phyloP scores from a whole-genome alignment of 768 basidiomycete species.

The Tulasnella sp. region DNA sequence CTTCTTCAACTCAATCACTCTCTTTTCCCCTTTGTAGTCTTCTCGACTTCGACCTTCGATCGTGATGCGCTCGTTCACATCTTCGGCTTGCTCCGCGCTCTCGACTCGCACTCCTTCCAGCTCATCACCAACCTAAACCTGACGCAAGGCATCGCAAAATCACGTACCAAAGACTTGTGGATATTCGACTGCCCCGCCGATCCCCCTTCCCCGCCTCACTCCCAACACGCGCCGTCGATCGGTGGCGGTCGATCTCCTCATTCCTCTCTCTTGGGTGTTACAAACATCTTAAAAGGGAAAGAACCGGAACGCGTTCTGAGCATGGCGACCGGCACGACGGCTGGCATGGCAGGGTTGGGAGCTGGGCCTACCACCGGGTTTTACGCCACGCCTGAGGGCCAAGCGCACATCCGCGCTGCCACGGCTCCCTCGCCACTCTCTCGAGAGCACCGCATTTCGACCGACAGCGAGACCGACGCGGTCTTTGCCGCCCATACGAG shows the following conservation, averaged over 20 bases:
- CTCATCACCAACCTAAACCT: constrained; percentile 35
- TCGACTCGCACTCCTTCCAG: constrained; percentile 26
- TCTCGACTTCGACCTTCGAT: constrained; percentile 35
- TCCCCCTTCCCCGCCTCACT: constrained; percentile 18
- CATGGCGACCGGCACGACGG: not conserved
- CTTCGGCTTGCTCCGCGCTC: constrained; percentile 26
- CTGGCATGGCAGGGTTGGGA: constrained; percentile 18
- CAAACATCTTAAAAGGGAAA: not conserved
- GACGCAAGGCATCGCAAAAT: constrained; percentile 32
- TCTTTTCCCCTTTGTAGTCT: constrained; percentile 17
- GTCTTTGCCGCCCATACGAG: not conserved
- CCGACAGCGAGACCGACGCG: not conserved
- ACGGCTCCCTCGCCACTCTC: constrained; percentile 14
- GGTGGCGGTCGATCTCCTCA: not conserved
- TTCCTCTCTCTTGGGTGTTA: not conserved
- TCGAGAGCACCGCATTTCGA: not conserved
- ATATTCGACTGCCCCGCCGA: constrained; percentile 35
- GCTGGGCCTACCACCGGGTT: constrained; percentile 1
- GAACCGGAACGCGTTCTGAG: constrained; percentile 4
- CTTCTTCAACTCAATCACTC: not conserved
- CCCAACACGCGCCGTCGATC: constrained; percentile 16
- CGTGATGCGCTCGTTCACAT: constrained; percentile 34
- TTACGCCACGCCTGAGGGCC: constrained; percentile 14
- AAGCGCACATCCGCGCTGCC: constrained; percentile 22
- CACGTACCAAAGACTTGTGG: constrained; percentile 36